Conservation (phyloP, 2,329 filamentous ascomycete species). For the Nigrospora oryzae region DNA sequence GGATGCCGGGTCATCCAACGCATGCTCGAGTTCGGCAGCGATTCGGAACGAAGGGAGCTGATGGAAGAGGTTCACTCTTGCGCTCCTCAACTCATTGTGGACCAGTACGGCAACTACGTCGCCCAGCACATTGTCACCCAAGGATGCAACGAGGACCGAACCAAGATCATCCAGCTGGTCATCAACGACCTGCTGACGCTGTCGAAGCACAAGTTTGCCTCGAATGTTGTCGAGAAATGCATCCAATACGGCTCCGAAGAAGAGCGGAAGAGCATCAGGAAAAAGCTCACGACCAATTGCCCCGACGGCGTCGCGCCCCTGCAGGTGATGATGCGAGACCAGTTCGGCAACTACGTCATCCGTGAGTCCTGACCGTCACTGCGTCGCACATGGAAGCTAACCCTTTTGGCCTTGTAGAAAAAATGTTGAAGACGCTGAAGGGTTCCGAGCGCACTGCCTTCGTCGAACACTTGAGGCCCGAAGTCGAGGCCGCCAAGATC, state of each 20-base stretch:
- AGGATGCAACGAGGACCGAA: conserved; percentile 64
- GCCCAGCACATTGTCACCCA: conserved; percentile 83
- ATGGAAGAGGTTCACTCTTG: conserved; percentile 71
- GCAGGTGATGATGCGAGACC: conserved; percentile 74
- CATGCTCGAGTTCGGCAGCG: conserved; percentile 75
- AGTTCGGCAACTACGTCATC: conserved; percentile 93
- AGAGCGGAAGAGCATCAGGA: conserved; percentile 63
- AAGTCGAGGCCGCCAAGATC: conserved; percentile 2
- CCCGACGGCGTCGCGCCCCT: conserved; percentile 63
- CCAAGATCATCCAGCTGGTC: conserved; percentile 65
- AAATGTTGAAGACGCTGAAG: conserved; percentile 59
- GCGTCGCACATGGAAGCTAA: conserved; percentile 7
- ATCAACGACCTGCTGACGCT: conserved; percentile 62
- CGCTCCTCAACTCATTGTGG: conserved; percentile 64
- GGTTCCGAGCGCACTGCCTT: conserved; percentile 51
- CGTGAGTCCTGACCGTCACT: conserved; percentile 53
- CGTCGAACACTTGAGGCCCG: conserved; percentile 4
- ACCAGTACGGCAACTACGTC: conserved; percentile 95
- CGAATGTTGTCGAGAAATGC: conserved; percentile 94
- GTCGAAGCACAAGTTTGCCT: conserved; percentile 94
- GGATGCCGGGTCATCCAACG: conserved; percentile 91
- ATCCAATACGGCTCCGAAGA: conserved; percentile 62
- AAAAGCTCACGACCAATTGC: conserved; percentile 49
- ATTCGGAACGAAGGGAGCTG: conserved; percentile 61
- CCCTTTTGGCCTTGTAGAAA: conserved; percentile 52